Evolutionary conservation across 2,329 filamentous ascomycete genomes (phyloP), one percentile per base, ranked within the genome.

Genomic region (Cadophora luteo-olivacea): DNA sequence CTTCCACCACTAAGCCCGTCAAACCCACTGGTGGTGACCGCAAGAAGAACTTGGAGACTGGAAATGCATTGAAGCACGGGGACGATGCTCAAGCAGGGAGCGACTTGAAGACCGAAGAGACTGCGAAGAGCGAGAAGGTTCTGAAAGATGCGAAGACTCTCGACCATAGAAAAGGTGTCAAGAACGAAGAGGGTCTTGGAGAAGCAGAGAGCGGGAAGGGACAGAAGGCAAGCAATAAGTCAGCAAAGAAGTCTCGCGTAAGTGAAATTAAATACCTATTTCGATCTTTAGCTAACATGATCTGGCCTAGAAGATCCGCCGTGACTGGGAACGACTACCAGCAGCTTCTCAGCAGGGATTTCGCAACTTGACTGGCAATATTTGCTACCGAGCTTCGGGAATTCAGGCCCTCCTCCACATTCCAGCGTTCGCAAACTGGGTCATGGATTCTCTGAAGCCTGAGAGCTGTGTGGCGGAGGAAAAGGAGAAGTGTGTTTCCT

Each of bases 401-500:
- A 52, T 80, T 8, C 78, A 80, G 69, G 75, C 76, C 2, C 68
- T 80, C 9, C 57, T 80, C 6, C 79, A 80, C 67, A 58, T 73
- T 4, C 78, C 78, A 1, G 74, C 74, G 19, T 70, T 80, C 49
- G 73, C 77, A 25, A 75, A 76, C 33, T 80, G 75, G 71, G 65
- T 79, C 2, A 61, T 71, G n/a, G 62, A 73, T 9, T 67, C 72
- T 32, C 75, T 77, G 57, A 61, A 64, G 8, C 73, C 69, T 22
- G 67, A 74, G 16, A 24, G 70, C 41, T 78, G 77, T 52, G 64
- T 65, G 12, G 73, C 69, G 24, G 65, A 73, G 19, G 61, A 32
- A 29, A 48, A 61, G 14, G 12, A 22, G 19, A 33, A 38, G 14
- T 69, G 68, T 41, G 45, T 69, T 3, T 69, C 70, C 1, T 75